phyloP scores from a whole-genome alignment of 2,329 filamentous ascomycete species.

The Penicillium hordei region DNA sequence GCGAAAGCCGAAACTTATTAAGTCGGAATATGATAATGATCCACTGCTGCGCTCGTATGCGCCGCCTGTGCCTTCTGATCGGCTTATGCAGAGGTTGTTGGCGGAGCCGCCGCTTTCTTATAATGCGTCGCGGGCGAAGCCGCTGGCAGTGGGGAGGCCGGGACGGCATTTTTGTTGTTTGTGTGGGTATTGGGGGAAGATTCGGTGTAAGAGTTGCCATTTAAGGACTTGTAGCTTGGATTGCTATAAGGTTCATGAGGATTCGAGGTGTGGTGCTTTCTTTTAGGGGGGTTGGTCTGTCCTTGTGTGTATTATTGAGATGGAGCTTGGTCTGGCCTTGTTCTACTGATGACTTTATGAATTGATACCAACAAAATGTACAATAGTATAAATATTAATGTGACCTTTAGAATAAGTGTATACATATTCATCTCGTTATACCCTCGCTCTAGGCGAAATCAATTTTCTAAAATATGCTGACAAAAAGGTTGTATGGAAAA shows the following conservation, averaged over 20 bases:
- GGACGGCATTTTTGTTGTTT: conserved; percentile 48
- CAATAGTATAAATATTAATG: conserved; percentile 10
- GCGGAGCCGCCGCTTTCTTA: conserved; percentile 50
- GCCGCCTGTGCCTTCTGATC: conserved; percentile 45
- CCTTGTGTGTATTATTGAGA: conserved; percentile 11
- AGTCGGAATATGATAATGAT: conserved; percentile 42
- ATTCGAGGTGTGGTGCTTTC: conserved; percentile 47
- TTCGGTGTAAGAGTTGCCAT: conserved; percentile 50
- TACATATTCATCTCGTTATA: neutral
- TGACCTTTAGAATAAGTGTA: neutral
- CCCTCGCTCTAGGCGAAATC: too few species aligned
- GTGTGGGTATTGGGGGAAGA: conserved; percentile 53
- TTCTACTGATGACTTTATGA: conserved; percentile 21
- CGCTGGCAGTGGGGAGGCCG: conserved; percentile 34
- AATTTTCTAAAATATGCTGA: neutral
- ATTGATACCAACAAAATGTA: conserved; percentile 18
- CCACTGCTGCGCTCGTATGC: conserved; percentile 45
- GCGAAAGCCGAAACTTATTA: conserved; percentile 30
- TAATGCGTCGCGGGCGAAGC: conserved; percentile 45
- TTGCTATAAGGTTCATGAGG: conserved; percentile 50
- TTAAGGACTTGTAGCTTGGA: conserved; percentile 49
- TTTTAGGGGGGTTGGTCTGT: conserved; percentile 24
- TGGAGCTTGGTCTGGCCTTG: neutral
- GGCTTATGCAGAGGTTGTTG: conserved; percentile 47
- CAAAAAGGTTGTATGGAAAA: neutral